Percentiles rank a stretch among this genome's conserved stretches.
Evolutionary conservation across 768 basidiomycete genomes (phyloP).

Genomic region (Panaeolus cyanescens): DNA sequence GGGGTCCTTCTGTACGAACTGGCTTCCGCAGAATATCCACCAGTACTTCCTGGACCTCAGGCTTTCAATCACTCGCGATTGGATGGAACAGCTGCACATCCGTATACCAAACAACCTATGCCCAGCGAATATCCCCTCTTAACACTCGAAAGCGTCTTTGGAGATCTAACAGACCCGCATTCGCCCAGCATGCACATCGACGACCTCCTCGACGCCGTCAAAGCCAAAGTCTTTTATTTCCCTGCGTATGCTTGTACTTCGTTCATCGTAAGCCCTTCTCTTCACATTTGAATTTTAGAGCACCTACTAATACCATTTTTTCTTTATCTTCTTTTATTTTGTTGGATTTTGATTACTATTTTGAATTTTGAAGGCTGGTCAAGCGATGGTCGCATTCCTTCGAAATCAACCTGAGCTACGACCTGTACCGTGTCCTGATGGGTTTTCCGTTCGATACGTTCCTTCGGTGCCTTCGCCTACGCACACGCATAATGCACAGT

Average conservation of each 20-base stretch:
- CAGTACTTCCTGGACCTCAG: no score
- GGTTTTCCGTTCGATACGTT: background rate
- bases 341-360: no score
- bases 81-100: conserved; percentile 20
- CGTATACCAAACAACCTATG: background rate
- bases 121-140: conserved; percentile 4
- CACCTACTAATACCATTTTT: no score
- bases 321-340: no score
- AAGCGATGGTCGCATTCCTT: background rate
- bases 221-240: conserved; percentile 27
- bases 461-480: no score
- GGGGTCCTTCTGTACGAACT: conserved; percentile 26
- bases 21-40: background rate
- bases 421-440: background rate
- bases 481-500: no score
- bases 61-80: no score
- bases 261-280: conserved; percentile 22
- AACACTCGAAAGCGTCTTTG: conserved; percentile 27
- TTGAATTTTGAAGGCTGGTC: background rate
- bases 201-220: conserved; percentile 25
- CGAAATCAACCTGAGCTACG: background rate
- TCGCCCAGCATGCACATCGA: conserved; percentile 29
- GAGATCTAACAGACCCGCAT: conserved; percentile 19
- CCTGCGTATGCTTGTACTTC: conserved; percentile 35
- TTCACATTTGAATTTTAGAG: conserved; percentile 3